Base-by-base conservation (phyloP, 2,329 filamentous ascomycete species). In the Scedosporium apiospermum region DNA sequence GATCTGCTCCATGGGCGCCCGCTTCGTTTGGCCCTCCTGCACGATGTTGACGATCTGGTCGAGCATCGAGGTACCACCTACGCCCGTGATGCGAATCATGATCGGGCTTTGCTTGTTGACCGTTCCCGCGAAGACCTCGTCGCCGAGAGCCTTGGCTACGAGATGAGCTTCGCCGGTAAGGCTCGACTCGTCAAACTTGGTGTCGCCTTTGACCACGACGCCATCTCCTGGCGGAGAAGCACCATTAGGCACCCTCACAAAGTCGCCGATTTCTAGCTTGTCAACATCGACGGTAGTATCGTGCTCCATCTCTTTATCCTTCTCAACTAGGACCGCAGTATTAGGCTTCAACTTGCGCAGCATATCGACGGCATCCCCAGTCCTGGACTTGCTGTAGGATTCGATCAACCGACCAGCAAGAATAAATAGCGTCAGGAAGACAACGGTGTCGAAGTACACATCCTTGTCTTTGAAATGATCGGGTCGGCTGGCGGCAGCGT, bases 381-480 rank as follows among this genome's bases (percentile, higher is more conserved):
- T 91, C 69, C 89, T 93, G 0, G 91, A 88, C 74, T 96, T 96
- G 80, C 90, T 96, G 76, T 95, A 96, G 1, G 90, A 88, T 76
- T 97, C 93, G 12, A 93, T 85, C 58, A 89, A 81, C n/a, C 88
- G 80, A 1, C 88, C 87, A 38, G 81, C 73, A 1, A 97, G 84
- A 23, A 97, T 82, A 71, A 97, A 97, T 65, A 97, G 81, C 0
- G 93, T 96, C 63, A 97, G 73, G 66, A 97, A 96, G 2, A 96
- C 90, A 1, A 97, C 93, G 0, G 92, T 91, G 72, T 97, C 93
- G 71, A 96, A 97, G 73, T 96, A 97, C 18, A 88, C 85, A 60
- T 82, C 80, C 16, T 81, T 76, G 58, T 80, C 78, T 41, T 79
- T 76, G 60, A 77, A 72, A 60, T 71, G 68, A 2, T 69, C 65